Conservation (phyloP, 352 stramenopile species). For the Nannochloropsis limnetica region DNA sequence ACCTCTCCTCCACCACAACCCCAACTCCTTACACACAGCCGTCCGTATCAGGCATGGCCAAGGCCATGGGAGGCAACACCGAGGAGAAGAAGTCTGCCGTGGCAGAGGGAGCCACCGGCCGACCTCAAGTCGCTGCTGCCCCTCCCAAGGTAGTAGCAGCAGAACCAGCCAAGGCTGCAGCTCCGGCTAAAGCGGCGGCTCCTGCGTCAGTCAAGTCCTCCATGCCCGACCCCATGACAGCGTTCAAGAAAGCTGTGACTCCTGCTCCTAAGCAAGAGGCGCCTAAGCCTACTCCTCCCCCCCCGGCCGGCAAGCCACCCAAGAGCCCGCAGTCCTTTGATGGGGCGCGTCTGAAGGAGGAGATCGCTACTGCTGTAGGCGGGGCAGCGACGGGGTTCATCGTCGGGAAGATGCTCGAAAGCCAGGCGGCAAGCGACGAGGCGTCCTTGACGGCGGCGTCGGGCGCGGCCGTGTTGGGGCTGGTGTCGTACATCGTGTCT, state of each 20-base stretch:
- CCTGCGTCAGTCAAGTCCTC: neutral
- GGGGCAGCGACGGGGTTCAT: neutral
- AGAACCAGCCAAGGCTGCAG: neutral
- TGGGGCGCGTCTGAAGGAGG: neutral
- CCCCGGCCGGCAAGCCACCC: neutral
- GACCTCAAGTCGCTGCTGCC: neutral
- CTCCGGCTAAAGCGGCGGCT: neutral
- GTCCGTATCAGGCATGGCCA: neutral
- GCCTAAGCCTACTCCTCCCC: neutral
- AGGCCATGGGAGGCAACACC: neutral
- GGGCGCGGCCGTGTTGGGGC: neutral
- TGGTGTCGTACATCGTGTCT: conserved; percentile 34
- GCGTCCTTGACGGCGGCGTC: neutral
- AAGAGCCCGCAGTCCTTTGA: neutral
- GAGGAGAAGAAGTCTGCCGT: neutral
- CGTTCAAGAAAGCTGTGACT: neutral
- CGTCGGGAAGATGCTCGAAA: neutral
- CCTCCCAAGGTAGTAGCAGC: neutral
- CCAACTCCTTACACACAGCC: neutral
- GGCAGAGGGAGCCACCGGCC: neutral
- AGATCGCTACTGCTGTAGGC: neutral
- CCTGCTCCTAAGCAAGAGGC: neutral
- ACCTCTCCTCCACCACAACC: neutral
- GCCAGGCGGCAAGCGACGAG: conserved; percentile 18
- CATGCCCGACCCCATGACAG: neutral